phyloP scores from a whole-genome alignment of 805 yeast species.

The Gaillardinia entomophila region DNA sequence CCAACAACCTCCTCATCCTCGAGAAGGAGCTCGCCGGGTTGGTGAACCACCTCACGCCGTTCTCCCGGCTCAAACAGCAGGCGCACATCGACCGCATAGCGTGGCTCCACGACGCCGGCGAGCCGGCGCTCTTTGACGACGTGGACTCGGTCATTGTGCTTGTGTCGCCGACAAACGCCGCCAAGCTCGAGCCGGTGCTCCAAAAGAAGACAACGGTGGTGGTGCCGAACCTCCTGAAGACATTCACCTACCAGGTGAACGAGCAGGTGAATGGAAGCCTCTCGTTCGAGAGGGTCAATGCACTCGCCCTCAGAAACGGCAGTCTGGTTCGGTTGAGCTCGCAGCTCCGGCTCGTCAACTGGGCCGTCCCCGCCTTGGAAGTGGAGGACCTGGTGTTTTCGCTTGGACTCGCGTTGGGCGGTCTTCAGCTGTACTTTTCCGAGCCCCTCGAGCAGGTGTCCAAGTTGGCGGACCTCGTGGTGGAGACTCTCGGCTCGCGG shows the following conservation, averaged over 20 bases:
- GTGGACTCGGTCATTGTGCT: neutral
- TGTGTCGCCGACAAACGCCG: neutral
- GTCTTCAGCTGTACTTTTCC: conserved; percentile 38
- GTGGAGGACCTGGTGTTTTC: conserved; percentile 33
- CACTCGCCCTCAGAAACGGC: neutral
- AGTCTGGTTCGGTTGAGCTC: conserved; percentile 23
- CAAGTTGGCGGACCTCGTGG: conserved; percentile 43
- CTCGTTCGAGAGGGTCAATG: neutral
- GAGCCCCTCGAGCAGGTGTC: conserved; percentile 43
- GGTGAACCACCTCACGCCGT: conserved; percentile 51
- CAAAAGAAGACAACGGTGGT: conserved; percentile 16
- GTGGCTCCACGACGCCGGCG: conserved; percentile 1
- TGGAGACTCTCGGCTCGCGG: conserved; percentile 37
- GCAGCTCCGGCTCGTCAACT: conserved; percentile 37
- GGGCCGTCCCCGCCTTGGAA: conserved; percentile 39
- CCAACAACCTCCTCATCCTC: conserved; percentile 24
- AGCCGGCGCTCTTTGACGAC: neutral
- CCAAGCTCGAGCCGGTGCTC: neutral
- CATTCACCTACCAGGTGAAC: conserved; percentile 28
- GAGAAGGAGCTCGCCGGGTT: conserved; percentile 44
- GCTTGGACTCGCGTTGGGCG: conserved; percentile 30
- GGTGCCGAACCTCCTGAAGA: conserved; percentile 30
- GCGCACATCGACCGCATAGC: conserved; percentile 35
- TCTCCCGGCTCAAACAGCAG: conserved; percentile 43
- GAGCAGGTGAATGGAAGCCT: conserved; percentile 9